Evolutionary conservation across 1,284 basidiomycete genomes (phyloP).

Genomic region (Irpex lacteus): DNA sequence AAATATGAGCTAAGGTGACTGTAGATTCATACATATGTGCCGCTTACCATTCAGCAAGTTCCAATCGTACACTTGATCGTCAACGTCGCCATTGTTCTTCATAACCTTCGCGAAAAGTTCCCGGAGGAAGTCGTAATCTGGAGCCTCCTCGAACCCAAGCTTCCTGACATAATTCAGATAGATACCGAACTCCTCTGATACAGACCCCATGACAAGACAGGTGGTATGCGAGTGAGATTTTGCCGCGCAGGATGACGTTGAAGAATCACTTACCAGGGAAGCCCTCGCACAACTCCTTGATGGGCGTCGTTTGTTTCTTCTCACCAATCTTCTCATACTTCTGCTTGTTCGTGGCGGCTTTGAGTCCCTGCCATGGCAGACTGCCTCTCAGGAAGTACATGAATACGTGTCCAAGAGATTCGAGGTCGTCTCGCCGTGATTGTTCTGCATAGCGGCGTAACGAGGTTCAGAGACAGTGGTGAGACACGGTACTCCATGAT

Average conservation of each 20-base stretch:
- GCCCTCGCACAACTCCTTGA: slow-evolving; percentile 92
- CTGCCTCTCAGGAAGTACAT: slow-evolving; percentile 97
- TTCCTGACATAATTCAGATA: slow-evolving; percentile 98
- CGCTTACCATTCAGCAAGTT: slow-evolving; percentile 78
- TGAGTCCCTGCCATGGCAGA: slow-evolving; percentile 93
- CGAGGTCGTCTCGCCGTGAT: slow-evolving; percentile 90
- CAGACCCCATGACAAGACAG: slow-evolving; percentile 16
- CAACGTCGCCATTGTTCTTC: slow-evolving; percentile 84
- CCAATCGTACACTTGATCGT: slow-evolving; percentile 97
- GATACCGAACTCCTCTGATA: slow-evolving; percentile 90
- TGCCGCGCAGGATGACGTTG: slow-evolving; percentile 11
- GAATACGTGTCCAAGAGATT: slow-evolving; percentile 95
- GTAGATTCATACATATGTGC: background rate
- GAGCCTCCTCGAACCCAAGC: slow-evolving; percentile 92
- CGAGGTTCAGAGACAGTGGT: background rate
- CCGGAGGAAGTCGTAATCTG: slow-evolving; percentile 96
- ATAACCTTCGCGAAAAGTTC: slow-evolving; percentile 93
- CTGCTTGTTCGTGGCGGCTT: slow-evolving; percentile 96
- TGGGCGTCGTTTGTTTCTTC: slow-evolving; percentile 95
- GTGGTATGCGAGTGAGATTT: background rate
- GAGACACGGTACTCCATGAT: background rate
- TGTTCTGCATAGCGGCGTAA: slow-evolving; percentile 43
- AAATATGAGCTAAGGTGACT: background rate
- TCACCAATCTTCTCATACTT: slow-evolving; percentile 98
- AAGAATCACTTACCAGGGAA: slow-evolving; percentile 75